These are phyloP conservation scores for Botryosphaeria agaves DNA, from an alignment of 2,329 filamentous ascomycete species.

Conservation along the genomic window DNA sequence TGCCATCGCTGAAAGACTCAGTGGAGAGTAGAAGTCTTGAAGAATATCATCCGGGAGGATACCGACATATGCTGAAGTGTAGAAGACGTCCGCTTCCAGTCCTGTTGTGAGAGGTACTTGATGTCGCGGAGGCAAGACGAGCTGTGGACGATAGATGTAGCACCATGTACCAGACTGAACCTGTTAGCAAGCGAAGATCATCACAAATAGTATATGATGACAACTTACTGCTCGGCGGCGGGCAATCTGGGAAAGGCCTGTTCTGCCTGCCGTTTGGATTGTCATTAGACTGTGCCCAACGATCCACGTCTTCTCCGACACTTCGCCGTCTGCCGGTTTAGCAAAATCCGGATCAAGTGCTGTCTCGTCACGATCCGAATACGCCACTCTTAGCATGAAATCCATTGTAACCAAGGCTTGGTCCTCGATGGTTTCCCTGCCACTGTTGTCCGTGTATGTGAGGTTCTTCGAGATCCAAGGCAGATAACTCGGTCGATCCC, in stretches of 20 bases:
- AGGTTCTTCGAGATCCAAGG: conserved; percentile 81
- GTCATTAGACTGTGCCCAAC: conserved; percentile 59
- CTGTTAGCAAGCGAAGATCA: no score
- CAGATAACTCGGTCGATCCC: conserved; percentile 69
- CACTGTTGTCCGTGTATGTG: conserved; percentile 56
- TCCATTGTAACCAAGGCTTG: conserved; percentile 88
- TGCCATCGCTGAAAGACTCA: conserved; percentile 12
- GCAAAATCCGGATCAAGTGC: conserved; percentile 48
- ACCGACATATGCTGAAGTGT: conserved; percentile 36
- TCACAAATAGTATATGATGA: background rate
- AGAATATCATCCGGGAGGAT: conserved; percentile 60
- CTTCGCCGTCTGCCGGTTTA: conserved; percentile 44
- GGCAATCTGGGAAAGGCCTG: conserved; percentile 53
- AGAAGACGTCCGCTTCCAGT: conserved; percentile 19
- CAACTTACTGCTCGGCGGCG: conserved; percentile 53
- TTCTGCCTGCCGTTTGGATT: conserved; percentile 49
- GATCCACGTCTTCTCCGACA: conserved; percentile 51
- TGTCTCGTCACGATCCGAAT: conserved; percentile 70
- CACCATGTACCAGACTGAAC: conserved; percentile 24
- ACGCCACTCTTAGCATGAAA: conserved; percentile 81
- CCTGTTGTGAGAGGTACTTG: conserved; percentile 22
- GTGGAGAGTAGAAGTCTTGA: conserved; percentile 44
- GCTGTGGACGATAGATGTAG: conserved; percentile 17
- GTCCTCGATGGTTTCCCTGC: conserved; percentile 65
- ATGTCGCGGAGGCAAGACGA: conserved; percentile 20